These are phyloP conservation scores for Plantago elongata DNA, from an alignment of 257 asterid genomes.

Conservation along the genomic window DNA sequence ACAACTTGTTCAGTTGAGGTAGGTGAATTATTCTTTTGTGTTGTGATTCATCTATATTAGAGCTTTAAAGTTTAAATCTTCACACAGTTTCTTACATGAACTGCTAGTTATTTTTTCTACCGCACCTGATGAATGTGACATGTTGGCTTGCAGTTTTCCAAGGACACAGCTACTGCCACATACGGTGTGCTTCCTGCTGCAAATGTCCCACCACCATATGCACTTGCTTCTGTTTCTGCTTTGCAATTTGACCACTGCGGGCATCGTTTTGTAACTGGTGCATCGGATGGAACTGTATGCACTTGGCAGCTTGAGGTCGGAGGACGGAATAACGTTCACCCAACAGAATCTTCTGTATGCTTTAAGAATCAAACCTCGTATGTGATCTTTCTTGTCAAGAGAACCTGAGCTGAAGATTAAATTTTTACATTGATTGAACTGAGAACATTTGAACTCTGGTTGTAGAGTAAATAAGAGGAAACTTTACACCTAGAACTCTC, in stretches of 20 bases:
- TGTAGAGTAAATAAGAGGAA: too few species aligned
- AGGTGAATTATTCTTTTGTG: constrained; percentile 7
- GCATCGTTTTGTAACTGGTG: constrained; percentile 87
- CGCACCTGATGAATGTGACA: constrained; percentile 14
- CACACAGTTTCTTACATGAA: constrained; percentile 11
- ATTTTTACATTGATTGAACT: constrained; percentile 11
- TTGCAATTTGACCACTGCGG: constrained; percentile 88
- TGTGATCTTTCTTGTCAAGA: constrained; percentile 24
- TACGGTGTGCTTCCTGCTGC: constrained; percentile 98
- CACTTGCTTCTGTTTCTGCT: constrained; percentile 83
- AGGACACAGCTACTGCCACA: constrained; percentile 86
- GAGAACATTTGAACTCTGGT: constrained; percentile 6
- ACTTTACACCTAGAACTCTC: too few species aligned
- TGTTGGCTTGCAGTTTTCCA: constrained; percentile 72
- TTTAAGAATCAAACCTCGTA: constrained; percentile 88
- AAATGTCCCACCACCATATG: constrained; percentile 90
- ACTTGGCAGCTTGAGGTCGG: constrained; percentile 99
- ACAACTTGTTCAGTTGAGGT: constrained; percentile 5
- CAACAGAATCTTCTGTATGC: constrained; percentile 87
- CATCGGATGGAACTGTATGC: constrained; percentile 92
- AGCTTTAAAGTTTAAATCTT: background rate
- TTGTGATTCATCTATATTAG: constrained; percentile 4
- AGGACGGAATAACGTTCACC: constrained; percentile 82
- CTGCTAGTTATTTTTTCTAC: constrained; percentile 8
- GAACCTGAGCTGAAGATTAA: background rate